Evolutionary conservation across 2,329 filamentous ascomycete genomes (phyloP).

Genomic region (Penicillium sp.): DNA sequence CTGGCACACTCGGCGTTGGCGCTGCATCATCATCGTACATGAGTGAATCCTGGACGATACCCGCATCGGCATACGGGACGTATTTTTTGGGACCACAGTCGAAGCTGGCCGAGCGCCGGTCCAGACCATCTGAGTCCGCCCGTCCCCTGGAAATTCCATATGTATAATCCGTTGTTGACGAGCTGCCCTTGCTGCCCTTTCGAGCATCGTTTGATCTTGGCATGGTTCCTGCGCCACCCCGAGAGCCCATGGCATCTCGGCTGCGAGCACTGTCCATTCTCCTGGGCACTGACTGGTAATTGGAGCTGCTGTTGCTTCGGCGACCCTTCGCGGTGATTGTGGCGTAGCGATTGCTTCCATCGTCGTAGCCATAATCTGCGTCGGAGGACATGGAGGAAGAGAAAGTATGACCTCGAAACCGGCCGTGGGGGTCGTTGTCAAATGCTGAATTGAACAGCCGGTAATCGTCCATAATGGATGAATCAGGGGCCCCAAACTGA

Average conservation of each 20-base stretch:
- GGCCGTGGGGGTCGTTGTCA: conserved; percentile 41
- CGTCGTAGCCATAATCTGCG: conserved; percentile 46
- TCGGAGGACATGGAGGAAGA: conserved; percentile 62
- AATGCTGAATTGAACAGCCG: conserved; percentile 43
- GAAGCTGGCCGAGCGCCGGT: conserved; percentile 47
- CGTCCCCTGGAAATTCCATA: conserved; percentile 44
- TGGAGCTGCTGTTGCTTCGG: conserved; percentile 79
- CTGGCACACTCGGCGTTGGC: conserved; percentile 80
- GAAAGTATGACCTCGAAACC: conserved; percentile 59
- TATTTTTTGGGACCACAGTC: conserved; percentile 43
- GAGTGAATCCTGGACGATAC: conserved; percentile 23
- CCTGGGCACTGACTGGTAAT: conserved; percentile 60
- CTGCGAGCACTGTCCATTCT: conserved; percentile 63
- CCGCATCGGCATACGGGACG: conserved; percentile 21
- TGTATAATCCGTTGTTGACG: conserved; percentile 72
- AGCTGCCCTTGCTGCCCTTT: conserved; percentile 71
- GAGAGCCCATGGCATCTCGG: conserved; percentile 40
- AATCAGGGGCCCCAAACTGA: conserved; percentile 61
- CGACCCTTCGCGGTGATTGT: conserved; percentile 51
- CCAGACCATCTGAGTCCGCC: conserved; percentile 29
- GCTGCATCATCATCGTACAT: conserved; percentile 65
- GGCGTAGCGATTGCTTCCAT: conserved; percentile 42
- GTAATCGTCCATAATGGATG: conserved; percentile 38
- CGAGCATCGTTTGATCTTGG: conserved; percentile 40
- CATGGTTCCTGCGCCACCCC: conserved; percentile 27